Percentiles rank a stretch among this genome's conserved stretches.
These are phyloP conservation scores for Castanopsis chinensis DNA, from an alignment of 306 rosid species.

Conservation along the genomic window DNA sequence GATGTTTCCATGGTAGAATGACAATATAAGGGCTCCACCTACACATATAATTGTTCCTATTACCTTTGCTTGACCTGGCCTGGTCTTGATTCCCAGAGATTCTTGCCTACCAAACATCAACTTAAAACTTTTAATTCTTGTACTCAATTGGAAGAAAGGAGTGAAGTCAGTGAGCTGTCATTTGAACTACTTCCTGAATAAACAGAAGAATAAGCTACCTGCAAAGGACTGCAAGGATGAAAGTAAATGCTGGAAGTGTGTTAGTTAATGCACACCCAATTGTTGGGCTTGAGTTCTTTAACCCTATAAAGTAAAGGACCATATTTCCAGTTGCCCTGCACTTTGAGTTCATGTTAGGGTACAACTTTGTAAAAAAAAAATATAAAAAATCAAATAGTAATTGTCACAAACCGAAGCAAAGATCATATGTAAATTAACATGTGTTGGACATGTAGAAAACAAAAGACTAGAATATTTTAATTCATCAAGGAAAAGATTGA, in stretches of 20 bases:
- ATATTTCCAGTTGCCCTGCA: slow-evolving; percentile 81
- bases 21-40: slow-evolving; percentile 69
- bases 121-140: neutral
- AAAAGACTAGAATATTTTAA: too few relatives aligned
- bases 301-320: slow-evolving; percentile 59
- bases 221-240: slow-evolving; percentile 68
- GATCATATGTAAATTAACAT: neutral
- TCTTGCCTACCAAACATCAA: slow-evolving; percentile 57
- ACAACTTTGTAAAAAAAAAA: neutral
- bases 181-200: neutral
- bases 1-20: slow-evolving; percentile 71
- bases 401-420: neutral
- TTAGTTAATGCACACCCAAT: slow-evolving; percentile 62
- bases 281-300: slow-evolving; percentile 61
- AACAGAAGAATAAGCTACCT: slow-evolving; percentile 34
- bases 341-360: neutral
- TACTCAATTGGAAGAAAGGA: too few relatives aligned
- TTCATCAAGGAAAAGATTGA: too few relatives aligned
- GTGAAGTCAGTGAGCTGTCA: neutral
- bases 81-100: slow-evolving; percentile 43
- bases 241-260: slow-evolving; percentile 88
- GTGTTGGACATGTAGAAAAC: too few relatives aligned
- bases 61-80: slow-evolving; percentile 48
- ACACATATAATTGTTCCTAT: slow-evolving; percentile 69
- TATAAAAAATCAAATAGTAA: neutral